These are phyloP conservation scores for Podospora tetraspora DNA, from an alignment of 495 filamentous ascomycete genomes.

Conservation along the genomic window DNA sequence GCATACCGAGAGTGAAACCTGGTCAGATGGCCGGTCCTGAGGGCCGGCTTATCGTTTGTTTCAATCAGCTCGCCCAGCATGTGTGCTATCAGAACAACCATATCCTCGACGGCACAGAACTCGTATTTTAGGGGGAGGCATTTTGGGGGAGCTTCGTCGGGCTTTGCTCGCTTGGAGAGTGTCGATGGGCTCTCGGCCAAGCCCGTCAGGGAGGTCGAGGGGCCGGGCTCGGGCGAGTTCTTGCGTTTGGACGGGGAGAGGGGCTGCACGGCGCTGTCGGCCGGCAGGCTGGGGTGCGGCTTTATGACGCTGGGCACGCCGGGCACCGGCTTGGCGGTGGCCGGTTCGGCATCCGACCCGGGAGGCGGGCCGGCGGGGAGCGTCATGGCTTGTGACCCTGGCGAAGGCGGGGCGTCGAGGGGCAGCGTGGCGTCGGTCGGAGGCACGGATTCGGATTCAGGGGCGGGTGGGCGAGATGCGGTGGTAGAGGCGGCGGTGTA, in stretches of 20 bases:
- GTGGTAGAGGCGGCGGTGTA: slow-evolving; percentile 29
- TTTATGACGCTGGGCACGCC: slow-evolving; percentile 6
- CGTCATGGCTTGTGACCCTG: slow-evolving; percentile 22
- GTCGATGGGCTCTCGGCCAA: slow-evolving; percentile 35
- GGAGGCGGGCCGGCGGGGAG: slow-evolving; percentile 18
- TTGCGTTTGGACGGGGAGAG: slow-evolving; percentile 43
- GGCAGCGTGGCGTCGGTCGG: slow-evolving; percentile 13
- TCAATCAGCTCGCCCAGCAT: slow-evolving; percentile 94
- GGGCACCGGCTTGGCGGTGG: slow-evolving; percentile 14
- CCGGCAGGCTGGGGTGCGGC: slow-evolving; percentile 3
- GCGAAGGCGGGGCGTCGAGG: slow-evolving; percentile 25
- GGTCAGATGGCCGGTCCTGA: slow-evolving; percentile 77
- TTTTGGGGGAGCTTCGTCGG: slow-evolving; percentile 49
- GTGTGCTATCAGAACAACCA: slow-evolving; percentile 84
- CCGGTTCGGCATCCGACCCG: slow-evolving; percentile 10
- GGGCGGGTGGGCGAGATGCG: slow-evolving; percentile 18
- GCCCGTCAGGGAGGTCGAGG: slow-evolving; percentile 19
- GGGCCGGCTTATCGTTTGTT: slow-evolving; percentile 83
- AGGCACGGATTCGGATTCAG: slow-evolving; percentile 6
- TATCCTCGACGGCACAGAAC: slow-evolving; percentile 68
- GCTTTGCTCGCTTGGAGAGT: slow-evolving; percentile 46
- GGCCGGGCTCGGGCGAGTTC: slow-evolving; percentile 47
- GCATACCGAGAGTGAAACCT: slow-evolving; percentile 86
- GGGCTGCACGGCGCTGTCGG: slow-evolving; percentile 16
- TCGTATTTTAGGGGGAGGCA: slow-evolving; percentile 73